Percentiles rank a stretch among this genome's conserved stretches.
phyloP scores from a whole-genome alignment of 1,139 yeast species.

The Groenewaldozyma sp. region DNA sequence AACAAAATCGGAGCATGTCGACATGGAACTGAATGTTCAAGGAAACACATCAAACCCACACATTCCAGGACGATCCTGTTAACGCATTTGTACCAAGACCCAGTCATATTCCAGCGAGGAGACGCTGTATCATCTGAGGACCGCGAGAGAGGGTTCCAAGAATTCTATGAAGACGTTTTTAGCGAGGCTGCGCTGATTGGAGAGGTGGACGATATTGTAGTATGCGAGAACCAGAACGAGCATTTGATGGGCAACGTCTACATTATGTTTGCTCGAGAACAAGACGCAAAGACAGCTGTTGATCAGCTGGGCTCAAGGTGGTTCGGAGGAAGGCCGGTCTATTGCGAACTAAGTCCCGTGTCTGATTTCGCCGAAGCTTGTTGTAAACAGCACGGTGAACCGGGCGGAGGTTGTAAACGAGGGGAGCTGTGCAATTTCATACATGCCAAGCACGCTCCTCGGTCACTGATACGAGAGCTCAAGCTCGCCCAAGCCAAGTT shows the following conservation, averaged over 20 bases:
- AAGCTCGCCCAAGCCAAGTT: conserved; percentile 30
- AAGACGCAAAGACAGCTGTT: conserved; percentile 54
- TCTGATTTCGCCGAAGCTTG: conserved; percentile 61
- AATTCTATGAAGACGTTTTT: conserved; percentile 66
- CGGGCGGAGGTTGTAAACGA: conserved; percentile 53
- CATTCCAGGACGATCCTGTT: conserved; percentile 58
- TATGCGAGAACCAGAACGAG: conserved; percentile 69
- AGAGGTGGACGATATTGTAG: conserved; percentile 53
- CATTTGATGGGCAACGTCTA: conserved; percentile 77
- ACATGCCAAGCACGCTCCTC: conserved; percentile 59
- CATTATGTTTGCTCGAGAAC: conserved; percentile 46
- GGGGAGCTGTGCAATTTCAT: conserved; percentile 74
- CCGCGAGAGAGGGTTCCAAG: conserved; percentile 47
- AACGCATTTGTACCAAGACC: conserved; percentile 63
- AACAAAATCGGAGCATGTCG: conserved; percentile 86
- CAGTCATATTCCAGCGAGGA: conserved; percentile 30
- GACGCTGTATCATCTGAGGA: conserved; percentile 31
- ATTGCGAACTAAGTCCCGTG: conserved; percentile 75
- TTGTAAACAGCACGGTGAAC: conserved; percentile 53
- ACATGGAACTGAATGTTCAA: conserved; percentile 83
- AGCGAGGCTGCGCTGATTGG: conserved; percentile 46
- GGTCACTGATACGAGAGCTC: conserved; percentile 35
- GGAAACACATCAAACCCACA: conserved; percentile 66
- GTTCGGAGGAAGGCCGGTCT: conserved; percentile 74
- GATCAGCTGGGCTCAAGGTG: conserved; percentile 64